Conservation (phyloP, 2,329 filamentous ascomycete species). For the Penicillium decumbens region DNA sequence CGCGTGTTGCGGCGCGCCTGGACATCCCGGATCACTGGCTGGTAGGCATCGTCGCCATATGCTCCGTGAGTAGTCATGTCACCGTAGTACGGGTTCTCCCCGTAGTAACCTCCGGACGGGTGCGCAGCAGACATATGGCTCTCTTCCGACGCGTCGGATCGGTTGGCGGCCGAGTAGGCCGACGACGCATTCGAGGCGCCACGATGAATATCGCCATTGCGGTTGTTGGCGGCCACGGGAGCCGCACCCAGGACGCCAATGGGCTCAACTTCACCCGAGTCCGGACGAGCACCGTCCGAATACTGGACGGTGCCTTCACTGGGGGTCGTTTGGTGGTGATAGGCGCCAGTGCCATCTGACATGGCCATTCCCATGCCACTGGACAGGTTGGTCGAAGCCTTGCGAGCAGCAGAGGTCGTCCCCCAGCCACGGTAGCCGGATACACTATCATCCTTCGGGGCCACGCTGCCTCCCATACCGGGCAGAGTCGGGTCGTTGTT, state of each 20-base stretch:
- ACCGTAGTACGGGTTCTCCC: slow-evolving; percentile 54
- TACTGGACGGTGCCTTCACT: slow-evolving; percentile 55
- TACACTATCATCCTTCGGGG: slow-evolving; percentile 67
- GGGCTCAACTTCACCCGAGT: slow-evolving; percentile 70
- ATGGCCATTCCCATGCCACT: slow-evolving; percentile 62
- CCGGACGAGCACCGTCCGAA: slow-evolving; percentile 58
- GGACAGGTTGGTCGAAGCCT: slow-evolving; percentile 84
- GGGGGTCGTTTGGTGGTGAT: slow-evolving; percentile 56
- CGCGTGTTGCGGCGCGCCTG: slow-evolving; percentile 86
- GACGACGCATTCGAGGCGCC: slow-evolving; percentile 95
- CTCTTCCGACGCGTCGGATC: slow-evolving; percentile 62
- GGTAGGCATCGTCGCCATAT: slow-evolving; percentile 55
- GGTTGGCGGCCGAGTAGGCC: slow-evolving; percentile 77
- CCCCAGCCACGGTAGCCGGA: slow-evolving; percentile 92
- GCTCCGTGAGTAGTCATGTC: slow-evolving; percentile 46
- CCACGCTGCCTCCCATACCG: slow-evolving; percentile 47
- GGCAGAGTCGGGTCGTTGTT: slow-evolving; percentile 84
- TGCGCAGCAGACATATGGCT: slow-evolving; percentile 46
- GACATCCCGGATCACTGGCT: slow-evolving; percentile 89
- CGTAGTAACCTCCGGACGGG: slow-evolving; percentile 50
- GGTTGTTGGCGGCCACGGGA: slow-evolving; percentile 62
- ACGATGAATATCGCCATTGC: slow-evolving; percentile 68
- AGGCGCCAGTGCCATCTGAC: slow-evolving; percentile 62
- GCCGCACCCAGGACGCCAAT: slow-evolving; percentile 70
- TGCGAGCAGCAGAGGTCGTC: slow-evolving; percentile 69